Evolutionary conservation across 2,329 filamentous ascomycete genomes (phyloP).

Genomic region (Hypoxylon rubiginosum): DNA sequence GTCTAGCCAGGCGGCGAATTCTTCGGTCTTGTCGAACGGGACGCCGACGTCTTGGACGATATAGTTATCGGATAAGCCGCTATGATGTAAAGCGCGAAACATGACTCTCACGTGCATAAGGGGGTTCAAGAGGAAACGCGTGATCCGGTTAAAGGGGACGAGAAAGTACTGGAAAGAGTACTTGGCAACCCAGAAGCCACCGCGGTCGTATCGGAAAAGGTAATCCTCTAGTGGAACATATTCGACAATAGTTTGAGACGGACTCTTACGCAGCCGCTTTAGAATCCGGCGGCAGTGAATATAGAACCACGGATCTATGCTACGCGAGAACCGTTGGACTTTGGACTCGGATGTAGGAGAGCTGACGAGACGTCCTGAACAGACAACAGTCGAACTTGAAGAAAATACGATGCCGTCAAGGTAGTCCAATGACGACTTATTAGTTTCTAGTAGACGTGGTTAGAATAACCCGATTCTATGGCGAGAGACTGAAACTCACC

Average conservation of each 20-base stretch:
- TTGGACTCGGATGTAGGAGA: constrained; percentile 53
- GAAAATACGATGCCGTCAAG: constrained; percentile 77
- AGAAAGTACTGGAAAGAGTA: constrained; percentile 75
- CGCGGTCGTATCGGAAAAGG: constrained; percentile 78
- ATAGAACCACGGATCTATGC: constrained; percentile 80
- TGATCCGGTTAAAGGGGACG: constrained; percentile 74
- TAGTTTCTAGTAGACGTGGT: not conserved
- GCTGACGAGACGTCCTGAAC: constrained; percentile 70
- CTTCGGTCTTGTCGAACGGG: constrained; percentile 57
- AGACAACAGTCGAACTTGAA: constrained; percentile 68
- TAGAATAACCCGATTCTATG: not conserved
- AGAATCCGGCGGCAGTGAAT: constrained; percentile 66
- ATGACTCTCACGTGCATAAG: constrained; percentile 75
- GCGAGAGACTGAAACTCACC: not conserved
- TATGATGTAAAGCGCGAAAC: constrained; percentile 74
- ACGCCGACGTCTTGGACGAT: constrained; percentile 75
- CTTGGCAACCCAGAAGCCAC: constrained; percentile 75
- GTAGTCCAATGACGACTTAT: constrained; percentile 65
- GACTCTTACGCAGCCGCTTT: constrained; percentile 50
- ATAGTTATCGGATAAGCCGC: constrained; percentile 70
- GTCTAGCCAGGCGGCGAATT: constrained; percentile 64
- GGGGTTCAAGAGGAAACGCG: constrained; percentile 70
- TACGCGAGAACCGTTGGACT: constrained; percentile 65
- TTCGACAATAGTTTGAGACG: constrained; percentile 58
- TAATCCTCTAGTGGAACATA: constrained; percentile 75